Conservation (phyloP, 768 basidiomycete species). For the Tulasnella sp. region DNA sequence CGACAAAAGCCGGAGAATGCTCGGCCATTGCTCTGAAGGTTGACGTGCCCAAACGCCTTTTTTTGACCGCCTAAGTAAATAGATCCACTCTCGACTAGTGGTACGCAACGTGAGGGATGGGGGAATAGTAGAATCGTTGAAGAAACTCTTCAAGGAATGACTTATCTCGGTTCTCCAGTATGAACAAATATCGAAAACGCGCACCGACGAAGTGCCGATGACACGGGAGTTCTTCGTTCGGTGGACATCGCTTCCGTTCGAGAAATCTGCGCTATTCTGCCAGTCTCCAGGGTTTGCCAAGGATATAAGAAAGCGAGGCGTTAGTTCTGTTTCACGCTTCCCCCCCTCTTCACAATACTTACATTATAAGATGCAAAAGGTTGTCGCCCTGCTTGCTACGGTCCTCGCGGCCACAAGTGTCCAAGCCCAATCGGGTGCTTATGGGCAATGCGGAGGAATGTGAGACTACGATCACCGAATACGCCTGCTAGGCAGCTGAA, state of each 20-base stretch:
- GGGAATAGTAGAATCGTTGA: neutral
- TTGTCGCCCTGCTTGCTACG: neutral
- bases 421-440: slow-evolving; percentile 1
- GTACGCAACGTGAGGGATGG: neutral
- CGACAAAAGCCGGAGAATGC: neutral
- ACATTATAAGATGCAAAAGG: neutral
- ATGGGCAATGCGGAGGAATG: slow-evolving; percentile 3
- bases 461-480: neutral
- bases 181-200: neutral
- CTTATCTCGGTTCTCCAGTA: neutral
- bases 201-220: neutral
- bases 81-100: neutral
- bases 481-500: neutral
- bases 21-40: neutral
- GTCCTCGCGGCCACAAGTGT: neutral
- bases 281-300: neutral
- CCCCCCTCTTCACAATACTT: neutral
- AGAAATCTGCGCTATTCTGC: neutral
- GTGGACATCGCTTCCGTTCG: neutral
- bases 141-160: neutral
- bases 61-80: neutral
- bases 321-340: neutral
- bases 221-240: neutral
- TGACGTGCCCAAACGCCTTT: neutral
- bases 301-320: neutral